phyloP scores from a whole-genome alignment of 2,329 filamentous ascomycete species.

The Trematosphaeria pertusa region DNA sequence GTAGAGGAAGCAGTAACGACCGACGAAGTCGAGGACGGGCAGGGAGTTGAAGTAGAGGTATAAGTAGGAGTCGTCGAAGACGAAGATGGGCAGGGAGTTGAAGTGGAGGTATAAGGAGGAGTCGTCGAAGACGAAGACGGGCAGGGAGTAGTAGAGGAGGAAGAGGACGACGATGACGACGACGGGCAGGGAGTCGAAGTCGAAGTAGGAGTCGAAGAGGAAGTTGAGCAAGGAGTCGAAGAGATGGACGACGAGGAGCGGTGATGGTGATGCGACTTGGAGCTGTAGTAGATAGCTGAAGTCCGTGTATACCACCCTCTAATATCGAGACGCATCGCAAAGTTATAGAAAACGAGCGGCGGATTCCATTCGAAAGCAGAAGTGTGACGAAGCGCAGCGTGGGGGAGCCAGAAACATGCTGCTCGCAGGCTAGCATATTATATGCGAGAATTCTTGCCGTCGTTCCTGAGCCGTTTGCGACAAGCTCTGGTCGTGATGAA shows the following conservation, averaged over 20 bases:
- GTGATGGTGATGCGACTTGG: background rate
- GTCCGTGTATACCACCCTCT: conserved; percentile 12
- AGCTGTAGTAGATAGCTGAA: conserved; percentile 2
- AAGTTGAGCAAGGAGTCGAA: background rate
- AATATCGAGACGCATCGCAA: conserved; percentile 13
- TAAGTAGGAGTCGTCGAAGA: conserved; percentile 2
- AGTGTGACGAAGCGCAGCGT: conserved; percentile 1
- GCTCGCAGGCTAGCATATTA: conserved; percentile 12
- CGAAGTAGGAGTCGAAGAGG: conserved; percentile 1
- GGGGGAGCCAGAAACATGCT: conserved; percentile 1
- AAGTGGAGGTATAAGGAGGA: background rate
- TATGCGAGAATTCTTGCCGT: conserved; percentile 10
- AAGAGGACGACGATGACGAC: background rate
- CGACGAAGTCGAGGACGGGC: too few species aligned
- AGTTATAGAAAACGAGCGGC: conserved; percentile 2
- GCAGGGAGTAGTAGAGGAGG: background rate
- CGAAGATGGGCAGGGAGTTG: too few species aligned
- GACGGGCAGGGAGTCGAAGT: background rate
- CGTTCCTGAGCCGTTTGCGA: conserved; percentile 27
- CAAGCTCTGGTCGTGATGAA: conserved; percentile 7
- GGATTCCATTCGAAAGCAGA: conserved; percentile 10
- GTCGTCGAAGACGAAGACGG: background rate
- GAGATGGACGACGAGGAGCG: background rate
- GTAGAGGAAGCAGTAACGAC: background rate
- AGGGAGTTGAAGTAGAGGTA: background rate